Evolutionary conservation across 2,329 filamentous ascomycete genomes (phyloP).

Genomic region (Madurella fahalii): DNA sequence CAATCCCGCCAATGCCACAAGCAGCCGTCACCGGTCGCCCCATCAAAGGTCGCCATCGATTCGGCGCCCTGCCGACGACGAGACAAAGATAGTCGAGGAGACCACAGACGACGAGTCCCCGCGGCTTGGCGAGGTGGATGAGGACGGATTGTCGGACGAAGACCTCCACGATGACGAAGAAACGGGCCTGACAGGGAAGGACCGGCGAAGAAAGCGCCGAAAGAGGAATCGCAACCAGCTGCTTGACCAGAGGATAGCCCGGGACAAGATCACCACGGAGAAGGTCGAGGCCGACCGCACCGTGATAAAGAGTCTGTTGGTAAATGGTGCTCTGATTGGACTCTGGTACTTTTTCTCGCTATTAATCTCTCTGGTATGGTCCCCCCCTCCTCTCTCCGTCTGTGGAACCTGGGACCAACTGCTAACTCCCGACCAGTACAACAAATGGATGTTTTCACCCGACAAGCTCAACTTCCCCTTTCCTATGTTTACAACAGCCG

Average conservation of each 20-base stretch:
- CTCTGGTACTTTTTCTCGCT: constrained; percentile 91
- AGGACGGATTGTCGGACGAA: constrained; percentile 63
- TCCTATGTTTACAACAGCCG: constrained; percentile 88
- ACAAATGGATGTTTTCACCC: constrained; percentile 99
- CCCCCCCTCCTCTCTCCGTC: neutral
- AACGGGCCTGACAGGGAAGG: constrained; percentile 73
- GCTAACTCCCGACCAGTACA: constrained; percentile 64
- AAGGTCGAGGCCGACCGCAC: constrained; percentile 71
- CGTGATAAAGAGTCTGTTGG: constrained; percentile 62
- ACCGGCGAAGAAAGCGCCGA: constrained; percentile 63
- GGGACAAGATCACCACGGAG: constrained; percentile 61
- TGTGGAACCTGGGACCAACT: constrained; percentile 14
- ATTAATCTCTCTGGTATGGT: constrained; percentile 78
- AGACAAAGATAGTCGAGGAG: constrained; percentile 47
- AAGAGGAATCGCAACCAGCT: constrained; percentile 64
- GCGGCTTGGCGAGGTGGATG: constrained; percentile 18
- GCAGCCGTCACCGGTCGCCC: constrained; percentile 25
- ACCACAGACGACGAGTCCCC: constrained; percentile 24
- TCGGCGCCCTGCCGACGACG: constrained; percentile 33
- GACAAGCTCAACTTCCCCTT: constrained; percentile 85
- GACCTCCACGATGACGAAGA: constrained; percentile 83
- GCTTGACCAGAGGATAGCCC: constrained; percentile 65
- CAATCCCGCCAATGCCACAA: constrained; percentile 33
- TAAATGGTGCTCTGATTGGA: constrained; percentile 78
- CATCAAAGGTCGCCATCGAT: constrained; percentile 28